Percentiles rank a stretch among this genome's conserved stretches.
These are phyloP conservation scores for Cicer bijugum DNA, from an alignment of 306 rosid species.

Conservation along the genomic window DNA sequence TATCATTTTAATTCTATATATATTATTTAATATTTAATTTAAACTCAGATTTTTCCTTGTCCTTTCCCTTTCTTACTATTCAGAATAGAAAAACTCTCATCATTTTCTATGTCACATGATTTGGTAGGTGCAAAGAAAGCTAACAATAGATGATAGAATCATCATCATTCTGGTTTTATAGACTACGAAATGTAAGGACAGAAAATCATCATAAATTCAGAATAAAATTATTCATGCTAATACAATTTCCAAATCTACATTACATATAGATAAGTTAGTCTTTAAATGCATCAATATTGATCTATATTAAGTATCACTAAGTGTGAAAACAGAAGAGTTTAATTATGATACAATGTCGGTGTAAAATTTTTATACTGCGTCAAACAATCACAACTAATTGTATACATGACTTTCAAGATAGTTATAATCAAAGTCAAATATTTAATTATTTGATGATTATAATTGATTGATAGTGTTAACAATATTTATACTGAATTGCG, in stretches of 20 bases:
- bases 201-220: not conserved
- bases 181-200: constrained; percentile 32
- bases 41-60: not conserved
- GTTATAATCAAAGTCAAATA: not conserved
- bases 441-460: not conserved
- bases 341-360: not conserved
- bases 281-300: not conserved
- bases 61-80: constrained; percentile 9
- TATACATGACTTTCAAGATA: not conserved
- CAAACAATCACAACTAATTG: not conserved
- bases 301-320: not conserved
- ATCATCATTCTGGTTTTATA: not conserved
- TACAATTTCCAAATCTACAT: constrained; percentile 2
- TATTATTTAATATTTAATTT: constrained; percentile 22
- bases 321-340: not conserved
- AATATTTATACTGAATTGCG: not conserved
- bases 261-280: not conserved
- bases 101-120: constrained; percentile 24
- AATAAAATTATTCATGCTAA: not conserved
- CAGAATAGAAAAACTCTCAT: constrained; percentile 3
- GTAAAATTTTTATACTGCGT: not conserved
- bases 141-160: constrained; percentile 25
- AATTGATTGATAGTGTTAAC: not conserved
- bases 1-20: not conserved
- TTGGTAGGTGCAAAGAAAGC: constrained; percentile 9